Percentiles rank a stretch among this genome's conserved stretches.
Evolutionary conservation across 257 asterid genomes (phyloP).

Genomic region (Plantago major): DNA sequence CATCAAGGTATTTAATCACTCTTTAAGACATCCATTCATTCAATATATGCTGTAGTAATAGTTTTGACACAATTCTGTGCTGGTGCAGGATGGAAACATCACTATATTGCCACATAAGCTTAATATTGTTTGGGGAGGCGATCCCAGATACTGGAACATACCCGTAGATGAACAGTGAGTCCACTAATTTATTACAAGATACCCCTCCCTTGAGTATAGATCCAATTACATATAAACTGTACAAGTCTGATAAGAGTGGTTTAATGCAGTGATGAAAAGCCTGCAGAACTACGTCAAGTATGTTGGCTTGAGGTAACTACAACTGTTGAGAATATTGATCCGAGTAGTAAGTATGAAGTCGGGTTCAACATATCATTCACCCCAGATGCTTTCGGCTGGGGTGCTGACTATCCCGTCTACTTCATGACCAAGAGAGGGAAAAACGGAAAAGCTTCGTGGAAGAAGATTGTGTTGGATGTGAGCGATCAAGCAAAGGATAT

Average conservation of each 20-base stretch:
- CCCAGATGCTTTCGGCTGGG: constrained; percentile 59
- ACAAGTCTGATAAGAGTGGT: background rate
- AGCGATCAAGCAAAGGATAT: background rate
- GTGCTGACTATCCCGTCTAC: constrained; percentile 30
- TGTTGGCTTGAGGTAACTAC: constrained; percentile 57
- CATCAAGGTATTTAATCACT: too few species aligned
- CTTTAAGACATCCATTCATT: too few species aligned
- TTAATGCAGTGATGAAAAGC: background rate
- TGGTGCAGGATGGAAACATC: too few species aligned
- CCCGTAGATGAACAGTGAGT: constrained; percentile 26
- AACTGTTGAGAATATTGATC: constrained; percentile 2
- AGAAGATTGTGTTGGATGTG: constrained; percentile 13
- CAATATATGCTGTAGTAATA: too few species aligned
- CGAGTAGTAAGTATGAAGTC: constrained; percentile 34
- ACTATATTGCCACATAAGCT: constrained; percentile 29
- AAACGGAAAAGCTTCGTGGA: constrained; percentile 19
- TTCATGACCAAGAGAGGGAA: constrained; percentile 47
- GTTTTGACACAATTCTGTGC: background rate
- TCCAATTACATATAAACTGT: too few species aligned
- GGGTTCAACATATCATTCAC: constrained; percentile 30
- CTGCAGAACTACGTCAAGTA: constrained; percentile 41
- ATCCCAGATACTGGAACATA: constrained; percentile 44
- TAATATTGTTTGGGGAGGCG: constrained; percentile 54
- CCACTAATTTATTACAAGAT: too few species aligned
- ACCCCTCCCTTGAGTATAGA: too few species aligned